A percentile compares a stretch with the other conserved stretches of the same genome.
phyloP scores from a whole-genome alignment of 306 rosid species.

The Chamaecrista fasciculata region DNA sequence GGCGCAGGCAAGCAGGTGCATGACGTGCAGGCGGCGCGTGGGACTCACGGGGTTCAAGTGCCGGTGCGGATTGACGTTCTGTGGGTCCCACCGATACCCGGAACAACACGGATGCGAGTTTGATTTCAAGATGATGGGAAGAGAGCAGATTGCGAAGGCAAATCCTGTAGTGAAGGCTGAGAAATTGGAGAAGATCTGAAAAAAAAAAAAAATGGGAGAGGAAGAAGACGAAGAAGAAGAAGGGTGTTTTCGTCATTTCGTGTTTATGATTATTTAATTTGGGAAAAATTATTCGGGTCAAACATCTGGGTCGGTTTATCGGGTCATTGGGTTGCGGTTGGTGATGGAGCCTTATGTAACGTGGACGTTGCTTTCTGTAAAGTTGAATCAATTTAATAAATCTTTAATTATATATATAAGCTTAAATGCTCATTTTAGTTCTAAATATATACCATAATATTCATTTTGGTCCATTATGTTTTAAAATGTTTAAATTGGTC shows the following conservation, averaged over 20 bases:
- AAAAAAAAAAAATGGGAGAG: no score
- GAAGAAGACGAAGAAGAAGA: neutral
- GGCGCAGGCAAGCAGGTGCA: conserved; percentile 40
- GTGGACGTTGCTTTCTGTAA: conserved; percentile 25
- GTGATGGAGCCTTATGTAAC: neutral
- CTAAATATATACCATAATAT: no score
- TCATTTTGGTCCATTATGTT: no score
- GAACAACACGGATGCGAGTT: conserved; percentile 72
- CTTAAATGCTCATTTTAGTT: no score
- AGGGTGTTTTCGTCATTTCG: conserved; percentile 40
- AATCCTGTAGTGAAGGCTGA: conserved; percentile 79
- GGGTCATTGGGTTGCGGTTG: conserved; percentile 3
- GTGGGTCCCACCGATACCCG: conserved; percentile 83
- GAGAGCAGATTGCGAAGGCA: conserved; percentile 77
- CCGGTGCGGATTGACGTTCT: conserved; percentile 66
- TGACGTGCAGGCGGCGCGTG: conserved; percentile 75
- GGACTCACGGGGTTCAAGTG: conserved; percentile 84
- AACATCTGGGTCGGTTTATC: conserved; percentile 8
- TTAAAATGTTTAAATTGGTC: no score
- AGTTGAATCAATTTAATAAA: conserved; percentile 22
- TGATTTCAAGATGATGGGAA: conserved; percentile 71
- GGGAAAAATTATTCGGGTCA: neutral
- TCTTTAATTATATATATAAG: neutral
- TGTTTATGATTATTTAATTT: neutral
- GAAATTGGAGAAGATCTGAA: conserved; percentile 67